Conservation (phyloP, 2,329 filamentous ascomycete species). For the Ophiostoma pallidulum region DNA sequence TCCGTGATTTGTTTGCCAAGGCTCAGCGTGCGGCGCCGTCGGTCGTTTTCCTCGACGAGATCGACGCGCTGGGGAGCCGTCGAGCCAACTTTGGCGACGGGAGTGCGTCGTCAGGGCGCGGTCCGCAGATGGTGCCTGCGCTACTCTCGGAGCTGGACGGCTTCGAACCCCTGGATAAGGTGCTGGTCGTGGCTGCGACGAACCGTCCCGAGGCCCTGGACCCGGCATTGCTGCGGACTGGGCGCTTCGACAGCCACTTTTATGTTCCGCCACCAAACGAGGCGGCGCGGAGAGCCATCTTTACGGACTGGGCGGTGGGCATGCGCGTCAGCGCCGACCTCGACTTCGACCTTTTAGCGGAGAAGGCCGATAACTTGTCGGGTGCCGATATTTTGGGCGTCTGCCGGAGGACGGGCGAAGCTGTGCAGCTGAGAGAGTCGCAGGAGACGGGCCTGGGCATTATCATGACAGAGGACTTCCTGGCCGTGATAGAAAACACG, state of each 20-base stretch:
- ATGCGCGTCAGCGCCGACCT: constrained; percentile 54
- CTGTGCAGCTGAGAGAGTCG: constrained; percentile 22
- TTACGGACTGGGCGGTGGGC: constrained; percentile 55
- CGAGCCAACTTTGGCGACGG: constrained; percentile 36
- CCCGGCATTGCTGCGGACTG: constrained; percentile 73
- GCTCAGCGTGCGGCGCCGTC: constrained; percentile 78
- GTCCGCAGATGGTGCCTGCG: constrained; percentile 79
- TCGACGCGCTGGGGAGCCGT: constrained; percentile 68
- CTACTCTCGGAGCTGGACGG: constrained; percentile 94
- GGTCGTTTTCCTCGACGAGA: constrained; percentile 96
- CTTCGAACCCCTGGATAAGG: constrained; percentile 73
- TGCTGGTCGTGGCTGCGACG: constrained; percentile 82
- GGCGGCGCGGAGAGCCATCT: constrained; percentile 65
- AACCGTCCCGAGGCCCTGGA: constrained; percentile 85
- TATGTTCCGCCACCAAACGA: constrained; percentile 77
- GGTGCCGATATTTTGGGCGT: constrained; percentile 67
- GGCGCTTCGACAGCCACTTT: constrained; percentile 73
- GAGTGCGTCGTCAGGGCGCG: constrained; percentile 28
- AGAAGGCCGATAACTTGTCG: constrained; percentile 64
- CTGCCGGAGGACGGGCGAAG: constrained; percentile 36
- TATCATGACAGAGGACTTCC: constrained; percentile 28
- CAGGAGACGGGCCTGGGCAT: constrained; percentile 22
- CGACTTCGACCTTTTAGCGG: constrained; percentile 54
- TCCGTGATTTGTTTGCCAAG: constrained; percentile 77
- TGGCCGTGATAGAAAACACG: constrained; percentile 20